Conservation (phyloP, 805 yeast genomes). For the Komagataella mondaviorum region DNA sequence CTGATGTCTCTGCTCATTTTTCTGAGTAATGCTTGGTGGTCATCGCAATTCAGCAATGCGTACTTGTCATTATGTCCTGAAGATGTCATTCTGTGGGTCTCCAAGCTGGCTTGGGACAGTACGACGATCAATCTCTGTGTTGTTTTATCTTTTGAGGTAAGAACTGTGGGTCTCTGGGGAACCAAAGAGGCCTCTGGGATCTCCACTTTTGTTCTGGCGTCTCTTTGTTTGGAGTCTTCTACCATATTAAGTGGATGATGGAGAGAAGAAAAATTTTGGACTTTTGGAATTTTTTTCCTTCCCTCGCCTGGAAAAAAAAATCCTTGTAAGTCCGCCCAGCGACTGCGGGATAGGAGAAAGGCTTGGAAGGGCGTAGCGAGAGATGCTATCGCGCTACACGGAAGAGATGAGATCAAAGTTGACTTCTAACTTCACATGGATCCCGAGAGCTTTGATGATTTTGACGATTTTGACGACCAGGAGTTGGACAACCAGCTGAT, state of each 20-base stretch:
- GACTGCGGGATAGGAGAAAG: background rate
- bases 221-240: slow-evolving; percentile 33
- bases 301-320: background rate
- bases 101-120: slow-evolving; percentile 90
- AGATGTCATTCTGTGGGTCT: slow-evolving; percentile 80
- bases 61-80: slow-evolving; percentile 77
- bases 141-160: slow-evolving; percentile 73
- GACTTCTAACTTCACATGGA: background rate
- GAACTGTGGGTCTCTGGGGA: slow-evolving; percentile 75
- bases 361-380: background rate
- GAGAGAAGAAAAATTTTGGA: background rate
- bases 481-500: background rate
- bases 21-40: slow-evolving; percentile 89
- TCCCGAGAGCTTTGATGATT: background rate
- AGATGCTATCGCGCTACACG: background rate
- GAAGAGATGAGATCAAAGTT: no score
- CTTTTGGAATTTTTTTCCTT: background rate
- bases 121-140: slow-evolving; percentile 88
- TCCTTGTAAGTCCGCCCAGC: background rate
- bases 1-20: slow-evolving; percentile 96
- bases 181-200: slow-evolving; percentile 54
- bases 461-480: background rate
- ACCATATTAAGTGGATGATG: slow-evolving; percentile 19
- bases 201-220: slow-evolving; percentile 17
- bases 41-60: slow-evolving; percentile 92